phyloP scores from a whole-genome alignment of 139 green algal genomes.

The Bryopsis sp. region DNA sequence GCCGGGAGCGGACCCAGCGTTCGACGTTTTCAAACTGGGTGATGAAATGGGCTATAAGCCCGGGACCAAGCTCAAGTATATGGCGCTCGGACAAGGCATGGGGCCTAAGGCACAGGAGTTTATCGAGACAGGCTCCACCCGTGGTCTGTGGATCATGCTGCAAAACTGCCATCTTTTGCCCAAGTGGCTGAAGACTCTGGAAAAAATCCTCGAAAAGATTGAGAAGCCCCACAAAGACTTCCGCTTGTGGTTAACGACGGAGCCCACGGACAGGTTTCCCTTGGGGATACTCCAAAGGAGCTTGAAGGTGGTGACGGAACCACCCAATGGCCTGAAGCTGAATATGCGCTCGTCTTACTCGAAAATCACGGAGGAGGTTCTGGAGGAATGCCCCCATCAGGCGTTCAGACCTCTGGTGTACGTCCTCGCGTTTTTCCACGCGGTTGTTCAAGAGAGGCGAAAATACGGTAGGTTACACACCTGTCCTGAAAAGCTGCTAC shows the following conservation, averaged over 20 bases:
- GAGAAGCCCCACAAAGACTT: slow-evolving; percentile 26
- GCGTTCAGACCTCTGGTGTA: slow-evolving; percentile 77
- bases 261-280: slow-evolving; percentile 61
- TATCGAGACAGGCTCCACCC: slow-evolving; percentile 54
- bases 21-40: slow-evolving; percentile 73
- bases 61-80: slow-evolving; percentile 81
- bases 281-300: slow-evolving; percentile 59
- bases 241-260: slow-evolving; percentile 67
- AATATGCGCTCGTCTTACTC: slow-evolving; percentile 80
- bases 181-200: slow-evolving; percentile 69
- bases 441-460: slow-evolving; percentile 75
- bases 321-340: slow-evolving; percentile 81
- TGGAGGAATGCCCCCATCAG: slow-evolving; percentile 63
- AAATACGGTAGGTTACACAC: too few species aligned
- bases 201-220: slow-evolving; percentile 74
- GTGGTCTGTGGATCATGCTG: slow-evolving; percentile 82
- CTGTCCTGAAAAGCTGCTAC: too few species aligned
- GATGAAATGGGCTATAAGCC: slow-evolving; percentile 77
- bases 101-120: slow-evolving; percentile 20
- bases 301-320: slow-evolving; percentile 71
- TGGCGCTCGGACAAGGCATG: slow-evolving; percentile 78
- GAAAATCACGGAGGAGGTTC: slow-evolving; percentile 72
- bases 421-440: slow-evolving; percentile 84
- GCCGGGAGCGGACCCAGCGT: slow-evolving; percentile 77
- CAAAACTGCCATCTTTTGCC: slow-evolving; percentile 89